Conservation (phyloP, 2,329 filamentous ascomycete genomes). For the Fusarium napiforme region DNA sequence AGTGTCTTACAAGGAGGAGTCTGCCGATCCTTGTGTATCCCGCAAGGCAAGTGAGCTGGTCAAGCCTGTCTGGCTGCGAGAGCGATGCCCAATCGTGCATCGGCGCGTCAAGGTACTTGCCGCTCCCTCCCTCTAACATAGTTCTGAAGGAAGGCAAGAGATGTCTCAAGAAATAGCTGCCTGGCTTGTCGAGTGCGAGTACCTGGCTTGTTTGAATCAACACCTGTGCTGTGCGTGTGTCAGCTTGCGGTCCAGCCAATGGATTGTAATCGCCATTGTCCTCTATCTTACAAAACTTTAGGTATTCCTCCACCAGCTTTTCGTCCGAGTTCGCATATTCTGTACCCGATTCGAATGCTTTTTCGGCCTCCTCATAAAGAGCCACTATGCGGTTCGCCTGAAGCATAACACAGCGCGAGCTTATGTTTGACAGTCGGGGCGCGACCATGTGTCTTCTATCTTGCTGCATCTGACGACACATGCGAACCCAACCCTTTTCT, state of each 20-base stretch:
- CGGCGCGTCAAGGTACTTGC: neutral
- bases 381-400: neutral
- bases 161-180: neutral
- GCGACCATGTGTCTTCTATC: neutral
- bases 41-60: constrained; percentile 1
- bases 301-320: neutral
- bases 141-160: neutral
- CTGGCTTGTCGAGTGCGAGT: neutral
- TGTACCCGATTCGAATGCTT: neutral
- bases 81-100: constrained; percentile 16
- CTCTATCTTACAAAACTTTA: neutral
- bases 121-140: neutral
- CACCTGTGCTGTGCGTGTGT: neutral
- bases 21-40: neutral
- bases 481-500: neutral
- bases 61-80: constrained; percentile 5
- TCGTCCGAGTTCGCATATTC: neutral
- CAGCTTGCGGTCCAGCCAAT: neutral
- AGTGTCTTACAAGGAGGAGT: neutral
- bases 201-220: neutral
- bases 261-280: neutral
- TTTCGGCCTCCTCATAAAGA: neutral
- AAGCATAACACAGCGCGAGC: neutral
- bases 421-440: neutral
- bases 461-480: neutral